Base-by-base conservation (phyloP, 2,329 filamentous ascomycete genomes). In the Dryadomyces quercus-mongolicae region DNA sequence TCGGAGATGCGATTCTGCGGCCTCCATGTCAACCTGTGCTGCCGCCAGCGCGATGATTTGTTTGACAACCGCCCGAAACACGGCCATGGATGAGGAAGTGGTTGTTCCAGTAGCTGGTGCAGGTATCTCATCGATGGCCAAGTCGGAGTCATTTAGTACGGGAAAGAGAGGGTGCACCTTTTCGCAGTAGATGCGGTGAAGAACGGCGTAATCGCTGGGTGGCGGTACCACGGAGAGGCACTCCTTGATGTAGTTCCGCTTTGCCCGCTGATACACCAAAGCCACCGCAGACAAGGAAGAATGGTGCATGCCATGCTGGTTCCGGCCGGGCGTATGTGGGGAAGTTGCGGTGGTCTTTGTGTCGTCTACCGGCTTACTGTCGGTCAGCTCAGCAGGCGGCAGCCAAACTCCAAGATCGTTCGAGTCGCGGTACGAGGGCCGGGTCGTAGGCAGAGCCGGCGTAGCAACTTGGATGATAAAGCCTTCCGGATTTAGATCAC, bases 401-500 rank as follows among this genome's bases (percentile, higher is more conserved):
- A 61, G 69, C 76, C 77, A 82, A 18, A 81, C 73, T 7, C 79
- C 79, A 1, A 81, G 70, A 44, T 78, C 77, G 49, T 75, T 75
- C 36, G 74, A 74, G 47, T 60, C 59, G 7, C 59, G 59, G 49
- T 74, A 70, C 0, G 75, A 73, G 12, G 64, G 64, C 16, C 66
- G 66, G 31, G 59, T 60, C 22, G 66, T 67, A 22, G 60, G 62
- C 16, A 66, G 64, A 48, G 64, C 64, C 22, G 70, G 66, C 54
- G 67, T 70, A 2, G 75, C 76, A 1, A 75, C 77, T 59, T 80
- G 76, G 59, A 79, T 70, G 54, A 83, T 78, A 62, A 82, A 76
- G 55, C 75, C 75, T 62, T 82, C 79, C 2, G 79, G 80, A 58
- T 80, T 82, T 31, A 81, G 61, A 60, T 82, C 78, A 18, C 78